phyloP scores from a whole-genome alignment of 495 filamentous ascomycete species.

The Aspergillus asperescens region DNA sequence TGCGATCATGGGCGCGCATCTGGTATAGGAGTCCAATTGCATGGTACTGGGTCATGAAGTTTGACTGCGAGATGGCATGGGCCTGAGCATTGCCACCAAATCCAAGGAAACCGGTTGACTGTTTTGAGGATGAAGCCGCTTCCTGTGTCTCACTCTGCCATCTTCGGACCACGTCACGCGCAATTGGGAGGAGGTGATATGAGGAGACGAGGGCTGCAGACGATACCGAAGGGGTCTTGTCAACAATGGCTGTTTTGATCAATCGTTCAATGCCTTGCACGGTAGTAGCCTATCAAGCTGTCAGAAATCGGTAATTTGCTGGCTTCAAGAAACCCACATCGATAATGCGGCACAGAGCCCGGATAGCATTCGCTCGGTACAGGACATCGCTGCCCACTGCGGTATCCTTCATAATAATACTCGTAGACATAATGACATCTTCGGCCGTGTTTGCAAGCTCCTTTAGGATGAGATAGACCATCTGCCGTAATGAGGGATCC shows the following conservation, averaged over 20 bases:
- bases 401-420: conserved; percentile 99
- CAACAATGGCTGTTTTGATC: conserved; percentile 98
- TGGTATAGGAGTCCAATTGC: conserved; percentile 96
- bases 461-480: conserved; percentile 98
- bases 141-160: conserved; percentile 99
- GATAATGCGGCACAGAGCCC: conserved; percentile 93
- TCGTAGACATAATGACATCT: conserved; percentile 99
- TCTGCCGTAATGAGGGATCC: conserved; percentile 95
- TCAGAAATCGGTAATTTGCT: conserved; percentile 5
- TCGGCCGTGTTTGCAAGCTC: conserved; percentile 94
- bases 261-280: conserved; percentile 97
- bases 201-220: conserved; percentile 96
- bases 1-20: conserved; percentile 95
- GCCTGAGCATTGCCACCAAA: conserved; percentile 69
- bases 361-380: conserved; percentile 94
- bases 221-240: conserved; percentile 97
- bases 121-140: conserved; percentile 84
- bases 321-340: conserved; percentile 58
- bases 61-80: conserved; percentile 62
- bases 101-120: conserved; percentile 81
- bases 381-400: conserved; percentile 91
- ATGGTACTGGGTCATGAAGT: conserved; percentile 97
- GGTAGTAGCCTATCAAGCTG: conserved; percentile 66
- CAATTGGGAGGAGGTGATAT: conserved; percentile 95
- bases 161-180: conserved; percentile 88